Percentiles rank a stretch among this genome's conserved stretches.
Conservation (phyloP, 345 rosid genomes). For the Conringia planisiliqua region DNA sequence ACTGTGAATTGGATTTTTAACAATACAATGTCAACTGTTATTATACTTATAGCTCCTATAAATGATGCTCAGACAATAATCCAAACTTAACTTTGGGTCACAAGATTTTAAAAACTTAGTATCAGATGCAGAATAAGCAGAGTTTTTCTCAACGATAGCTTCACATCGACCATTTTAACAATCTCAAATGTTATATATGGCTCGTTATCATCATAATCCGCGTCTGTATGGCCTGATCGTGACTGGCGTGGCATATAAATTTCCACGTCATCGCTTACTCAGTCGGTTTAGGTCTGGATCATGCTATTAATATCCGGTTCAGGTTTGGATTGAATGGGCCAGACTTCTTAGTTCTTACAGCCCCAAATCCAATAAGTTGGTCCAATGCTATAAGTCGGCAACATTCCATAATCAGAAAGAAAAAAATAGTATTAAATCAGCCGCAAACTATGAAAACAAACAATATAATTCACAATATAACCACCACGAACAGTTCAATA, state of each 20-base stretch:
- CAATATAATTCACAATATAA: conserved; percentile 1
- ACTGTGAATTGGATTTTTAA: not conserved
- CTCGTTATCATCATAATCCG: not conserved
- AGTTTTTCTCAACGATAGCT: not conserved
- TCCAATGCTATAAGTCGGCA: conserved; percentile 14
- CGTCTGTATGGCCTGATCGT: not conserved
- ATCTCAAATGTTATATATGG: not conserved
- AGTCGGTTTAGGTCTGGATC: not conserved
- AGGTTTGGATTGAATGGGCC: not conserved
- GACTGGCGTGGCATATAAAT: not conserved
- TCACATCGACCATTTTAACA: not conserved
- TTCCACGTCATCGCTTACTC: not conserved
- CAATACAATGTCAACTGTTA: not conserved
- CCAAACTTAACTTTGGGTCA: not conserved
- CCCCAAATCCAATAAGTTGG: not conserved
- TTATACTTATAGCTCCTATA: no score
- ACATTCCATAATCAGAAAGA: not conserved
- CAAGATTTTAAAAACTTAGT: not conserved
- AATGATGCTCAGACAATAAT: no score
- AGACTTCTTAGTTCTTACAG: not conserved
- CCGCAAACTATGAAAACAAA: not conserved
- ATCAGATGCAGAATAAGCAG: not conserved
- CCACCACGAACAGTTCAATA: conserved; percentile 14
- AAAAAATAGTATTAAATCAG: not conserved
- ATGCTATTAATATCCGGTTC: not conserved